Evolutionary conservation across 2,329 filamentous ascomycete species (phyloP), one percentile per base, ranked within the genome.

Genomic region (Fusarium setosum): DNA sequence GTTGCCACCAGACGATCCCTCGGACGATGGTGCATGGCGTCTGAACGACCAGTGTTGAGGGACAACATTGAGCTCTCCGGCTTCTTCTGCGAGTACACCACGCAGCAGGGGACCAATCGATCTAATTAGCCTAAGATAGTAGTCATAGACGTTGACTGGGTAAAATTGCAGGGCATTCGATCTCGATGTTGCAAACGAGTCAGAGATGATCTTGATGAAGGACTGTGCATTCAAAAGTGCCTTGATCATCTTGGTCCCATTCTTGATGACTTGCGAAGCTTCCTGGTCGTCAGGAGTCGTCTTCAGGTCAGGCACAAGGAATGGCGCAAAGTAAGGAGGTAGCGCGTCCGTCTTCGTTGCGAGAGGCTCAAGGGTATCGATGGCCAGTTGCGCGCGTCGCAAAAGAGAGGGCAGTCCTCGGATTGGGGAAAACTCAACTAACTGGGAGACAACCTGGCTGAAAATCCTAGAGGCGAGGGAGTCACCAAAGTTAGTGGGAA

Each of bases 81-180:
- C 91, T 67, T 96, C 92, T 76, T 99, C 95, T 77, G 90, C 90
- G n/a, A 97, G 84, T 59, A 93, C 92, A 51, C 90, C 90, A 38
- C 92, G 87, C 66, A 97, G 86, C 15, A 99, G 81, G 21, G 89
- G 89, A 4, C 93, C 94, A 31, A 98, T 84, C 23, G 89, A 88
- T 63, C 88, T 86, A 21, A 97, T 85, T 34, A 97, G 81, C n/a
- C 83, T 79, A 41, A 88, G 83, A 74, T 97, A 97, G 75, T 93
- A 90, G 75, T 98, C 95, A 29, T 90, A 93, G 20, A 97, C 85
- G 73, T 97, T 97, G 69, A 96, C 86, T 23, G 88, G 86, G 54
- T 87, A 88, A 71, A 97, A 92, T 11, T 90, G 86, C 26, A 88
- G 86, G 10, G 81, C 81, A 50, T 87, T 84, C 23, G 89, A 86